Evolutionary conservation across 257 asterid species (phyloP).

Genomic region (Solanum bukasovii): DNA sequence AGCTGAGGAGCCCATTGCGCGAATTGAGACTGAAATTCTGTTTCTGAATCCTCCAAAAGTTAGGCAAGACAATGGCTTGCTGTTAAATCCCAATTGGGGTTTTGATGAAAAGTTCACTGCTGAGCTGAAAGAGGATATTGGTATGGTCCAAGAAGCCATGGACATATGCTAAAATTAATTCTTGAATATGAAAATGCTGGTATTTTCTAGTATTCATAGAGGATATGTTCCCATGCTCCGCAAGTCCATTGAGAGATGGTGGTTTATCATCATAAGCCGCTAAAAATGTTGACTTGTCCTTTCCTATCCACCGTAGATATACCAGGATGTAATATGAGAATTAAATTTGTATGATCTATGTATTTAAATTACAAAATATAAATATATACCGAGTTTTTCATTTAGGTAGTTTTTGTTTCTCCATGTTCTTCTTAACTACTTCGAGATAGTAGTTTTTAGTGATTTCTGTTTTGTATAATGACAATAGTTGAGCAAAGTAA

Average conservation of each 20-base stretch:
- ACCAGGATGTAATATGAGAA: neutral
- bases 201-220: neutral
- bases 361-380: too few species aligned
- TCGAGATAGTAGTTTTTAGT: neutral
- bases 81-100: conserved; percentile 14
- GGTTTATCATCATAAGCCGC: neutral
- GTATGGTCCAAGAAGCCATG: conserved; percentile 37
- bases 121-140: conserved; percentile 10
- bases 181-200: neutral
- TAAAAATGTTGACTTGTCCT: neutral
- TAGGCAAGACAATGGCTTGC: conserved; percentile 6
- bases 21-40: conserved; percentile 18
- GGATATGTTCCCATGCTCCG: neutral
- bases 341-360: neutral
- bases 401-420: neutral
- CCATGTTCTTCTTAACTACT: neutral
- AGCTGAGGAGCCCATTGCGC: conserved; percentile 77
- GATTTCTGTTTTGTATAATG: fast-evolving
- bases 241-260: neutral
- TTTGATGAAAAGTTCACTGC: conserved; percentile 20
- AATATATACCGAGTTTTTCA: too few species aligned
- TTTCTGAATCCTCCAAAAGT: conserved; percentile 12
- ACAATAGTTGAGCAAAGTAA: fast-evolving
- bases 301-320: neutral
- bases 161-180: neutral